Percentiles rank a stretch among this genome's conserved stretches.
phyloP scores from a whole-genome alignment of 192 early-diverging fungal species.

The Diversispora eburnea region DNA sequence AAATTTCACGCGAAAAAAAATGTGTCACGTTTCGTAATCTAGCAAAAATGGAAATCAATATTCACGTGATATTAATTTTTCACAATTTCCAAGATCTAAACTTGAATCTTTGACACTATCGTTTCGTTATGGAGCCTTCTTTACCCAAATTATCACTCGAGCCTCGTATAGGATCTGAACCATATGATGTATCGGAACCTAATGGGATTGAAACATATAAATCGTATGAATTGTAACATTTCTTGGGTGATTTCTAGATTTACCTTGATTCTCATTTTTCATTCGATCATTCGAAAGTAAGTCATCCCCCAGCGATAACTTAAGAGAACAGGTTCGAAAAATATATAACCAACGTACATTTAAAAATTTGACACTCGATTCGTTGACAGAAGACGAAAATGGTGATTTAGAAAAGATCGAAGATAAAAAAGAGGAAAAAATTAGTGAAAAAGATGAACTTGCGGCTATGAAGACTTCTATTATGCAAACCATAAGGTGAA shows the following conservation, averaged over 20 bases:
- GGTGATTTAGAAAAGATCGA: not conserved
- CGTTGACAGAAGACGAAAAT: not conserved
- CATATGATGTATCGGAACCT: constrained; percentile 6
- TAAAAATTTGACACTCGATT: constrained; percentile 8
- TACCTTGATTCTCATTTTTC: not conserved
- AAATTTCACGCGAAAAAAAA: no score
- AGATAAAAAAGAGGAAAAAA: constrained; percentile 1
- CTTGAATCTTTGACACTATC: no score
- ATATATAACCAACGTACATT: constrained; percentile 16
- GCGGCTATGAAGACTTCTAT: not conserved
- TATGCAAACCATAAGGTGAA: not conserved
- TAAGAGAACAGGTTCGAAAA: constrained; percentile 14
- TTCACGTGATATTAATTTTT: no score
- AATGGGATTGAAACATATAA: constrained; percentile 1
- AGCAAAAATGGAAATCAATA: no score
- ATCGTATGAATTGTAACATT: not conserved
- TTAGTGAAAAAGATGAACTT: not conserved
- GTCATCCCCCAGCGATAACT: constrained; percentile 6
- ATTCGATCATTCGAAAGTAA: constrained; percentile 1
- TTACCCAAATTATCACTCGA: constrained; percentile 15
- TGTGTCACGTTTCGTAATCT: no score
- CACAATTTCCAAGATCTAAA: no score
- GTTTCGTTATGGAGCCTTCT: not conserved
- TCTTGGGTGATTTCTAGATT: not conserved
- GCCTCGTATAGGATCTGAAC: not conserved